Evolutionary conservation across 352 stramenopile genomes (phyloP), one percentile per base, ranked within the genome.

Genomic region (Phytopythium montanum): DNA sequence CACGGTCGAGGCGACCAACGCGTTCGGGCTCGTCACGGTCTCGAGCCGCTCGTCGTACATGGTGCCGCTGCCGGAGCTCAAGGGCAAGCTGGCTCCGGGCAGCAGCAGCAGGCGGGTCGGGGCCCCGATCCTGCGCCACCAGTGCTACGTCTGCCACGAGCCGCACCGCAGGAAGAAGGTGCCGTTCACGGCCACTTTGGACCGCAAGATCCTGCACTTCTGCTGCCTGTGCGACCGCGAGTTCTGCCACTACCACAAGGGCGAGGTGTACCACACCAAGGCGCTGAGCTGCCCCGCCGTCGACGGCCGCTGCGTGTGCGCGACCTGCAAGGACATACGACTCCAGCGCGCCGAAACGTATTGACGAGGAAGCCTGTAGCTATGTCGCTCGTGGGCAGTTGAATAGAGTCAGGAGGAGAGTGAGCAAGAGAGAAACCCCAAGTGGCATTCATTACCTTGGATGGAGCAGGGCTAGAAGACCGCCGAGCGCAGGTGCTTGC

Each of bases 31-130:
- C 41, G 73, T 91, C 21, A 85, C 77, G 10, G 76, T 72, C 49
- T 94, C 85, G 19, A 90, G 81, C 39, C 81, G 81, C 12, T 94
- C 85, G 56, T 93, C 85, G 31, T 94, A 92, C 56, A 92, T 94
- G 85, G 85, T 92, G 10, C 82, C 82, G 1, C 69, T 91, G 19
- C 83, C 85, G 0, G 80, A 90, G 49, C 75, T 92, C 25, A 88
- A 84, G 55, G 84, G 76, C 6, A 85, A 85, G 36, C 65, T 88
- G 14, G 66, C 75, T 9, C 74, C 75, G 4, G 68, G 68, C 18
- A 74, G 75, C 25, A 74, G 75, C 25, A 73, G 68, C 41, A 72
- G 66, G 26, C 72, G 75, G 28, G 9, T 19, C 16, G 12, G 16
- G 1, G 54, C 53, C 41, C 41, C 59, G 5, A 68, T 84, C 28